Evolutionary conservation across 2,329 filamentous ascomycete species (phyloP).

Genomic region (Monilinia vaccinii-corymbosi): DNA sequence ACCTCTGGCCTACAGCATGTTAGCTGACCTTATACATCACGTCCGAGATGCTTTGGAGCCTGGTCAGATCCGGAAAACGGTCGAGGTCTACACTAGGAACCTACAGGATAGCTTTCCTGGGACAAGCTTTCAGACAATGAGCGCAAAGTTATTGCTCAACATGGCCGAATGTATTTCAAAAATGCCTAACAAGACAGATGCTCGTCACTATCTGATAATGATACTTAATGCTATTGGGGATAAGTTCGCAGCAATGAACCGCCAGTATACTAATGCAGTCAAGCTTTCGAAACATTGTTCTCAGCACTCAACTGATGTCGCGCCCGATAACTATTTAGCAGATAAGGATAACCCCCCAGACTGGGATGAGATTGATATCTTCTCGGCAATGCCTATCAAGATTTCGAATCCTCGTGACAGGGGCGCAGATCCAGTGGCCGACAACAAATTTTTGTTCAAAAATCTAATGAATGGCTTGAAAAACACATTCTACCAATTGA

Average conservation of each 20-base stretch:
- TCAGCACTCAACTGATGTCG: slow-evolving; percentile 53
- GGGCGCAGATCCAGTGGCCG: slow-evolving; percentile 79
- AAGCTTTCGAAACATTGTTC: slow-evolving; percentile 77
- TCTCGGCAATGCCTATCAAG: slow-evolving; percentile 92
- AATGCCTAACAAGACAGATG: slow-evolving; percentile 85
- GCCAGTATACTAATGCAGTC: slow-evolving; percentile 87
- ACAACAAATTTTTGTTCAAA: slow-evolving; percentile 97
- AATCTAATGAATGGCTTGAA: slow-evolving; percentile 94
- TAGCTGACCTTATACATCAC: slow-evolving; percentile 96
- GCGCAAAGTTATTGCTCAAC: slow-evolving; percentile 89
- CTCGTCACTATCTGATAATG: slow-evolving; percentile 91
- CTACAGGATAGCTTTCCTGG: slow-evolving; percentile 92
- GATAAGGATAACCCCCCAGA: slow-evolving; percentile 74
- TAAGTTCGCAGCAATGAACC: slow-evolving; percentile 97
- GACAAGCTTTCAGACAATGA: slow-evolving; percentile 99
- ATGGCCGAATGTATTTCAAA: slow-evolving; percentile 98
- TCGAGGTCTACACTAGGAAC: slow-evolving; percentile 95
- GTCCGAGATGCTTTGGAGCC: slow-evolving; percentile 81
- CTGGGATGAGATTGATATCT: slow-evolving; percentile 98
- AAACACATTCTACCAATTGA: slow-evolving; percentile 91
- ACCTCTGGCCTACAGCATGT: slow-evolving; percentile 93
- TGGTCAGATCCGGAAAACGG: slow-evolving; percentile 88
- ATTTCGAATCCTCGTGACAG: slow-evolving; percentile 85
- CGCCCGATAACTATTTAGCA: slow-evolving; percentile 71
- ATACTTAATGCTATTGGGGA: slow-evolving; percentile 97